Percentiles rank a stretch among this genome's conserved stretches.
Conservation (phyloP, 2,329 filamentous ascomycete species). For the Tolypocladium inflatum region DNA sequence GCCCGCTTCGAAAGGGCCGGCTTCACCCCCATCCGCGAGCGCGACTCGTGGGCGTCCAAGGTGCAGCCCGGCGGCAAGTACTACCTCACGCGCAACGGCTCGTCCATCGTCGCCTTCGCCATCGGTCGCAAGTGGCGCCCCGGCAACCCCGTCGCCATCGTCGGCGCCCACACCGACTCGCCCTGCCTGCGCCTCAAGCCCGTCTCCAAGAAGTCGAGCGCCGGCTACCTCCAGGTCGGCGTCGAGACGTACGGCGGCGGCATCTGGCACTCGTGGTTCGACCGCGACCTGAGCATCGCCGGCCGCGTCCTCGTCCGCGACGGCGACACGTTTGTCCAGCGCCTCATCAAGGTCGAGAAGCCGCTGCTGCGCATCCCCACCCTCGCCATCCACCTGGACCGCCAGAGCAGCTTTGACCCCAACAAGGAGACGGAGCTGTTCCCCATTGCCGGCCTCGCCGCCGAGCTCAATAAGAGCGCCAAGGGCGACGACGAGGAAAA, state of each 20-base stretch:
- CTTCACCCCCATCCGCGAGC: conserved; percentile 82
- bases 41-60: conserved; percentile 74
- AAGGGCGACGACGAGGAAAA: conserved; percentile 35
- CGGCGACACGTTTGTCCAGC: conserved; percentile 64
- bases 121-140: conserved; percentile 86
- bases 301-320: conserved; percentile 77
- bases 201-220: conserved; percentile 76
- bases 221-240: conserved; percentile 87
- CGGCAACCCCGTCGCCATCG: conserved; percentile 83
- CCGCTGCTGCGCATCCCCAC: conserved; percentile 90
- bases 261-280: conserved; percentile 98
- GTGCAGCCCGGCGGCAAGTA: conserved; percentile 87
- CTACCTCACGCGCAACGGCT: conserved; percentile 88
- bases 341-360: conserved; percentile 80
- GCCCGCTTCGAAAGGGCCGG: conserved; percentile 71
- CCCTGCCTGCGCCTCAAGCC: conserved; percentile 89
- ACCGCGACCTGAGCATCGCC: conserved; percentile 84
- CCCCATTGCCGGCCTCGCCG: conserved; percentile 81
- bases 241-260: conserved; percentile 96
- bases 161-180: conserved; percentile 94
- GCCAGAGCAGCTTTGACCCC: conserved; percentile 76
- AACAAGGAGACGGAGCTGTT: conserved; percentile 97
- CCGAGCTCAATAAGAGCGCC: conserved; percentile 74
- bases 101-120: conserved; percentile 86
- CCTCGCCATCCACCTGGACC: conserved; percentile 86